A percentile compares a stretch with the other conserved stretches of the same genome.
Evolutionary conservation across 495 filamentous ascomycete species (phyloP).

Genomic region (Monascus purpureus): DNA sequence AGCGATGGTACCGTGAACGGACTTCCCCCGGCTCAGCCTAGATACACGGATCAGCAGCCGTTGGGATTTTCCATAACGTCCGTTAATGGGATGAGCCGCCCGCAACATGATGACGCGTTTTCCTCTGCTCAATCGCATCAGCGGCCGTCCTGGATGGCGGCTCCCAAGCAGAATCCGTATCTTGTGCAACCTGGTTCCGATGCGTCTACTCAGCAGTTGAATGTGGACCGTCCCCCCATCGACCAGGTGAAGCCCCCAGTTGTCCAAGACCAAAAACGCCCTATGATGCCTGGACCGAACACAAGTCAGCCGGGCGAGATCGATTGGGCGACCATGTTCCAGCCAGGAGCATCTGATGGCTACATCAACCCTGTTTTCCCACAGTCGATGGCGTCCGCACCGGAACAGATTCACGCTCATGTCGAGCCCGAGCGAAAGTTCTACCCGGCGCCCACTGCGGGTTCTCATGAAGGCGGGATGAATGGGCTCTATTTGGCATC

Average conservation of each 20-base stretch:
- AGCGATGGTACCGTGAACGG: conserved; percentile 32
- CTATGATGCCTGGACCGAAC: conserved; percentile 29
- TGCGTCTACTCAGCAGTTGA: conserved; percentile 29
- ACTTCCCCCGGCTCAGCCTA: conserved; percentile 23
- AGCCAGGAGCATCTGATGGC: conserved; percentile 47
- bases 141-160: conserved; percentile 32
- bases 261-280: conserved; percentile 27
- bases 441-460: conserved; percentile 29
- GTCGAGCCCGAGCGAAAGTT: conserved; percentile 33
- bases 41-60: conserved; percentile 30
- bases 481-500: conserved; percentile 35
- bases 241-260: conserved; percentile 37
- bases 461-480: conserved; percentile 29
- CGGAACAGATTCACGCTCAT: conserved; percentile 32
- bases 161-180: conserved; percentile 35
- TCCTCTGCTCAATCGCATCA: conserved; percentile 23
- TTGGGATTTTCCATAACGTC: conserved; percentile 32
- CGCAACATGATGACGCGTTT: conserved; percentile 26
- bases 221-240: conserved; percentile 32
- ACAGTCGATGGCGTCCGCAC: conserved; percentile 33
- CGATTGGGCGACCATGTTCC: conserved; percentile 65
- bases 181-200: conserved; percentile 30
- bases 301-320: conserved; percentile 29
- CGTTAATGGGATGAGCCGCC: conserved; percentile 34
- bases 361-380: conserved; percentile 48